Base-by-base conservation (phyloP, 2,329 filamentous ascomycete species). In the Epichloe sp. region DNA sequence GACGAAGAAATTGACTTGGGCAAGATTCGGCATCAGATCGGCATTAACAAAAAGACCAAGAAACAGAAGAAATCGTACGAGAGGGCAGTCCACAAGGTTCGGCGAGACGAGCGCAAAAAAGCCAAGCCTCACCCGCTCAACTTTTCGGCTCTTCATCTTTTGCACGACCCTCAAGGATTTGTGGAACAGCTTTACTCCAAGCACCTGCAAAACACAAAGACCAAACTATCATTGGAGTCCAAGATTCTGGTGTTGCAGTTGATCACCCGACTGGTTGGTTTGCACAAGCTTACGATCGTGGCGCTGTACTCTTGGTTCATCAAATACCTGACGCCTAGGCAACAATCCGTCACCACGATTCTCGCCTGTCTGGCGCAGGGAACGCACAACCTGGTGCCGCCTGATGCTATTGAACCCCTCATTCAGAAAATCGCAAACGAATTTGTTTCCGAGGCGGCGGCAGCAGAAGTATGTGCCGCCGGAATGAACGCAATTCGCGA, bases 361-460 rank as follows among this genome's bases (percentile, higher is more conserved):
- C 74, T 98, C 52, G 93, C 93, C 12, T 95, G 85, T 11, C 76
- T 97, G 51, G 93, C 93, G 0, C 93, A 97, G 71, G 86, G 87
- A 3, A 89, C 88, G 7, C 93, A 98, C 65, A 86, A 83, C 56
- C 77, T 95, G 38, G 90, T 98, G 0, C 93, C 93, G 0, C 91
- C 91, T 0, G 93, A 98, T 72, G 86, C 83, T 0, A 74, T 98
- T 11, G 90, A 97, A 65, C 91, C 93, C 0, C 71, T 97, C 4
- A 75, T 98, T 2, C 84, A 88, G 65, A 97, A 96, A 71, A 97
- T 98, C 60, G 91, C 93, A 35, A 96, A 97, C 63, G 93, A 98
- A 65, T 98, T 98, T 63, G 91, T 98, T 2, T 95, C 89, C 0
- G 93, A 98, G 70, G 93, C 88, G 1, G 83, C 90, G 0, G 90